phyloP scores from a whole-genome alignment of 805 yeast species.

The Torulaspora indica region DNA sequence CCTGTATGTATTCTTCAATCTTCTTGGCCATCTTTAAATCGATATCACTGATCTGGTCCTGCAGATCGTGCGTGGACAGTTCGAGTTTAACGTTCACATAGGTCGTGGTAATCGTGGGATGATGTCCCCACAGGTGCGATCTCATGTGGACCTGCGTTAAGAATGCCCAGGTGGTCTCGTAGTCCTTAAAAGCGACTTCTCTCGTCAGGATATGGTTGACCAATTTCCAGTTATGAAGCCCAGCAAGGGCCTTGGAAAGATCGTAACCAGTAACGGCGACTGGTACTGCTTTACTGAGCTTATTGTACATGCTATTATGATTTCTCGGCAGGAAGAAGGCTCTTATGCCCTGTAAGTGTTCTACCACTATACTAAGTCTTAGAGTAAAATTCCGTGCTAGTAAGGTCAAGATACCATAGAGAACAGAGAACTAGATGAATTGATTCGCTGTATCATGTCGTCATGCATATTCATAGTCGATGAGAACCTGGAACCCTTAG shows the following conservation, averaged over 20 bases:
- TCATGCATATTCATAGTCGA: slow-evolving; percentile 30
- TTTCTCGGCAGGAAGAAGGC: background rate
- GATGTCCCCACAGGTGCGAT: slow-evolving; percentile 59
- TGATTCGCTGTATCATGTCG: slow-evolving; percentile 17
- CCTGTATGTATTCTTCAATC: slow-evolving; percentile 38
- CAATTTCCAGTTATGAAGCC: slow-evolving; percentile 29
- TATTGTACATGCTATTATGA: slow-evolving; percentile 36
- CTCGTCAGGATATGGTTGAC: slow-evolving; percentile 30
- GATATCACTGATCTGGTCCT: slow-evolving; percentile 42
- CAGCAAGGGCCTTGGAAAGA: slow-evolving; percentile 20
- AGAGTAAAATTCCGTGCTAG: too few species aligned
- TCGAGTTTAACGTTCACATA: slow-evolving; percentile 54
- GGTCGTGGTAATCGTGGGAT: slow-evolving; percentile 61
- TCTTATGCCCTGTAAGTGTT: too few species aligned
- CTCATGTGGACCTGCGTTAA: slow-evolving; percentile 53
- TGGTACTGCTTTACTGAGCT: slow-evolving; percentile 33
- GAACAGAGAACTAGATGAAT: background rate
- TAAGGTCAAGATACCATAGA: background rate
- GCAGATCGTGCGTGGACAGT: slow-evolving; percentile 62
- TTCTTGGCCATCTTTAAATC: slow-evolving; percentile 56
- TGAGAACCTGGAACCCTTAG: slow-evolving; percentile 30
- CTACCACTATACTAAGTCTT: too few species aligned
- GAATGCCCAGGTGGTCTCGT: slow-evolving; percentile 64
- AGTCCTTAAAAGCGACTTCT: slow-evolving; percentile 44
- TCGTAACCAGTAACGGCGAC: slow-evolving; percentile 27